These are phyloP conservation scores for Cubamyces lactineus DNA, from an alignment of 768 basidiomycete species.

Conservation along the genomic window DNA sequence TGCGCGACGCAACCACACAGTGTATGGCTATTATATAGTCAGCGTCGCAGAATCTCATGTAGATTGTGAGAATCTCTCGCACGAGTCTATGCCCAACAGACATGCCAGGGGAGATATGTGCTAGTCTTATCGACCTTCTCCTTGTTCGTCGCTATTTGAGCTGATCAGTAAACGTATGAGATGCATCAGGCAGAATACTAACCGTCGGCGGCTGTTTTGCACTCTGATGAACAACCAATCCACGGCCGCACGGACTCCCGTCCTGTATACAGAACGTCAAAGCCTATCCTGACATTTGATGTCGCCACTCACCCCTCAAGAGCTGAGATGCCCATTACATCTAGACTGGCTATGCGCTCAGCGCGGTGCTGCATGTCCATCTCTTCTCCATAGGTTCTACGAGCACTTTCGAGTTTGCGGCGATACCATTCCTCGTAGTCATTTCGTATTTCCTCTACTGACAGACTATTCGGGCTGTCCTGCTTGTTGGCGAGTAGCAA, in stretches of 20 bases:
- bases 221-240: conserved; percentile 96
- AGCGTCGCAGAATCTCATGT: no score
- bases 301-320: conserved; percentile 73
- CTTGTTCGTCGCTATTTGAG: conserved; percentile 12
- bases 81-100: no score
- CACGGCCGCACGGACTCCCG: conserved; percentile 68
- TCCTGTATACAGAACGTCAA: conserved; percentile 46
- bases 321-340: conserved; percentile 86
- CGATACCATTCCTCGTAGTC: conserved; percentile 89
- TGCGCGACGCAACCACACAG: no score
- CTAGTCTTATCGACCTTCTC: background rate
- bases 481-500: conserved; percentile 97
- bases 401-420: conserved; percentile 68
- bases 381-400: conserved; percentile 48
- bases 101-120: background rate
- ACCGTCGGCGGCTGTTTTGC: conserved; percentile 81
- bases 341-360: conserved; percentile 51
- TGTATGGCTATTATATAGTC: no score
- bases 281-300: no score
- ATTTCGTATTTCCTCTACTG: conserved; percentile 88
- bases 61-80: no score
- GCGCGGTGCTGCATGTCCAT: conserved; percentile 34
- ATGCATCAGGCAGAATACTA: background rate
- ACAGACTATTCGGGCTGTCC: conserved; percentile 77
- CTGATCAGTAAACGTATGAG: background rate